Evolutionary conservation across 2,329 filamentous ascomycete genomes (phyloP).

Genomic region (Helotiales sp.): DNA sequence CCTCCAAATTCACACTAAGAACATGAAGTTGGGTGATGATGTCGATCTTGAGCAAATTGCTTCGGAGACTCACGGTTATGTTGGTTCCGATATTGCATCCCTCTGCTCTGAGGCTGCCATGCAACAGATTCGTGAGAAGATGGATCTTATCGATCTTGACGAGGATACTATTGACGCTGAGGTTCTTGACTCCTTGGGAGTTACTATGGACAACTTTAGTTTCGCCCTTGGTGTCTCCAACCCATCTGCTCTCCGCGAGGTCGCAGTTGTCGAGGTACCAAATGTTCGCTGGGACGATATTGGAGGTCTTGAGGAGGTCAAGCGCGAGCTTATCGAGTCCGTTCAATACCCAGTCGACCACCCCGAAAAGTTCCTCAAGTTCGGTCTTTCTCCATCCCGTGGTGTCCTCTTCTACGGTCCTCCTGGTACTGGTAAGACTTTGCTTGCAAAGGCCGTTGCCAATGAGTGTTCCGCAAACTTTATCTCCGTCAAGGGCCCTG

Average conservation of each 20-base stretch:
- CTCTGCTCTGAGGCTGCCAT: slow-evolving; percentile 99
- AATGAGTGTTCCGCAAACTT: slow-evolving; percentile 99
- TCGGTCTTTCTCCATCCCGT: slow-evolving; percentile 94
- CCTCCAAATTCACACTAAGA: slow-evolving; percentile 99
- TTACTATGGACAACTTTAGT: slow-evolving; percentile 99
- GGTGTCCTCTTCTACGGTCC: slow-evolving; percentile 99
- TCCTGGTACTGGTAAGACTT: slow-evolving; percentile 99
- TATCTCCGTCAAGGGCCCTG: slow-evolving; percentile 98
- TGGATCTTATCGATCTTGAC: slow-evolving; percentile 98
- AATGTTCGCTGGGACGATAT: slow-evolving; percentile 99
- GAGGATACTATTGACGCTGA: slow-evolving; percentile 99
- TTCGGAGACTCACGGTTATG: slow-evolving; percentile 97
- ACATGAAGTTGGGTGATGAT: slow-evolving; percentile 98
- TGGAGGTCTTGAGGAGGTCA: slow-evolving; percentile 96
- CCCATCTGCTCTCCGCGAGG: slow-evolving; percentile 96
- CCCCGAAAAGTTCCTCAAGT: slow-evolving; percentile 99
- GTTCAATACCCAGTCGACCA: slow-evolving; percentile 99
- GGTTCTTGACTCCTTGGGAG: slow-evolving; percentile 95
- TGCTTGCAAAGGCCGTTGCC: slow-evolving; percentile 98
- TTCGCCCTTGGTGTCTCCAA: slow-evolving; percentile 98
- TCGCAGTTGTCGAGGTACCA: slow-evolving; percentile 98
- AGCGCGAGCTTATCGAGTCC: slow-evolving; percentile 98
- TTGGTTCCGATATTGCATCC: slow-evolving; percentile 96
- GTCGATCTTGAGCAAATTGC: slow-evolving; percentile 97
- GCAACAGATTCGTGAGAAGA: slow-evolving; percentile 99